Evolutionary conservation across 2,329 filamentous ascomycete species (phyloP), one percentile per base, ranked within the genome.

Genomic region (Fonsecaea erecta): DNA sequence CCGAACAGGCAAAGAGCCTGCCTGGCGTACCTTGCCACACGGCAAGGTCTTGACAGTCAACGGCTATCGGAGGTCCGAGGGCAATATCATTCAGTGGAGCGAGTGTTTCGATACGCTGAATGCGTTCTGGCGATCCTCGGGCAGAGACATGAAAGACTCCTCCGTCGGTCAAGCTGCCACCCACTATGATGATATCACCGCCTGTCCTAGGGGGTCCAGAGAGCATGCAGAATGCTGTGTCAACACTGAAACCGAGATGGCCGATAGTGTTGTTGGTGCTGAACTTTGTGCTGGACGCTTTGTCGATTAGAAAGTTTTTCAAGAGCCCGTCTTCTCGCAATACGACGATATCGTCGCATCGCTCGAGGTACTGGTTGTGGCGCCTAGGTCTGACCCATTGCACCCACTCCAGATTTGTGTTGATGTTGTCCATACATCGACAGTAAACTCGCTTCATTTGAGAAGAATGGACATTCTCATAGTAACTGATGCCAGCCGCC

Each of bases 301-400:
- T 92, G 28, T 70, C 64, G 46, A 70, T 86, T 70, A 92, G 88
- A 3, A 94, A 77, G 69, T 90, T 91, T 60, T 88, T 85, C 9
- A 97, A 84, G 55, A 88, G 81, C 2, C 95, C 95, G 74, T 98
- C 94, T 77, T 98, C 94, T 61, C 93, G 87, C 11, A 90, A 91
- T 16, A 99, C 80, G 73, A 95, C 97, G 55, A 98, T 87, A 65
- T 89, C 87, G 73, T 98, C 95, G 37, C 88, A 87, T 18, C 81
- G 83, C 60, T 84, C 80, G 59, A 85, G 85, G 70, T 89, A 90
- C 12, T 81, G 78, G 65, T 84, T 84, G 26, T 87, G 84, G 7
- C 94, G 88, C 65, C 87, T 84, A 1, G 93, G 90, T 65, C 91
- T 86, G 30, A 92, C 87, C 93, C 94, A 99, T 26, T 90, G 87